phyloP scores from a whole-genome alignment of 257 asterid species.

The Anisodus tanguticus region DNA sequence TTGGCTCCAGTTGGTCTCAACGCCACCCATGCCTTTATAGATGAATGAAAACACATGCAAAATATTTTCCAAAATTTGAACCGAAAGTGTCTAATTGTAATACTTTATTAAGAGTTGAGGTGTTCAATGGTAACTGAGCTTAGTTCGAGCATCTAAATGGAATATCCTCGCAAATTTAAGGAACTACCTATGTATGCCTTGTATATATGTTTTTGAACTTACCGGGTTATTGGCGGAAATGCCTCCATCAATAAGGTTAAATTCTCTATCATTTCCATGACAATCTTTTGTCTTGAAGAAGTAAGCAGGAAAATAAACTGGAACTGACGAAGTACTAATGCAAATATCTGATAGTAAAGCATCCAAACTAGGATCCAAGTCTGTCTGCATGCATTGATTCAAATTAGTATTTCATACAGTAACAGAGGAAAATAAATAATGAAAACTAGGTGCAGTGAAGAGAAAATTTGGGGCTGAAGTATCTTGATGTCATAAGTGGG shows the following conservation, averaged over 20 bases:
- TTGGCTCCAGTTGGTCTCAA: constrained; percentile 22
- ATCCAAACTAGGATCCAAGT: constrained; percentile 33
- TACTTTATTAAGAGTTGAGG: too few relatives aligned
- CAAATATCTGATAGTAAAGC: constrained; percentile 47
- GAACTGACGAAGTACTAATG: constrained; percentile 68
- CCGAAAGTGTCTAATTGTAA: too few relatives aligned
- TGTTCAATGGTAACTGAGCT: too few relatives aligned
- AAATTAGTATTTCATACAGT: neutral
- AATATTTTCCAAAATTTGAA: too few relatives aligned
- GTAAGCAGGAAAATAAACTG: constrained; percentile 54
- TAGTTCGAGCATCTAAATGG: too few relatives aligned
- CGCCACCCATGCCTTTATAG: constrained; percentile 11
- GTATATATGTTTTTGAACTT: neutral
- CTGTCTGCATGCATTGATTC: constrained; percentile 34
- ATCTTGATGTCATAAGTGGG: constrained; percentile 42
- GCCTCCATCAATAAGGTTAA: constrained; percentile 16
- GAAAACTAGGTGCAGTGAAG: neutral
- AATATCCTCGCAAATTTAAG: too few relatives aligned
- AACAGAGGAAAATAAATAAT: neutral
- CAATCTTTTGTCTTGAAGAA: constrained; percentile 39
- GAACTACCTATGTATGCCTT: too few relatives aligned
- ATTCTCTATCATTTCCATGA: constrained; percentile 36
- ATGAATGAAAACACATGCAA: too few relatives aligned
- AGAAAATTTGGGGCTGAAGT: constrained; percentile 38
- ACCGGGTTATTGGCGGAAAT: constrained; percentile 21